Conservation (phyloP, 371 early-diverging fungal genomes). For the Amoeboaphelidium protococcarum region DNA sequence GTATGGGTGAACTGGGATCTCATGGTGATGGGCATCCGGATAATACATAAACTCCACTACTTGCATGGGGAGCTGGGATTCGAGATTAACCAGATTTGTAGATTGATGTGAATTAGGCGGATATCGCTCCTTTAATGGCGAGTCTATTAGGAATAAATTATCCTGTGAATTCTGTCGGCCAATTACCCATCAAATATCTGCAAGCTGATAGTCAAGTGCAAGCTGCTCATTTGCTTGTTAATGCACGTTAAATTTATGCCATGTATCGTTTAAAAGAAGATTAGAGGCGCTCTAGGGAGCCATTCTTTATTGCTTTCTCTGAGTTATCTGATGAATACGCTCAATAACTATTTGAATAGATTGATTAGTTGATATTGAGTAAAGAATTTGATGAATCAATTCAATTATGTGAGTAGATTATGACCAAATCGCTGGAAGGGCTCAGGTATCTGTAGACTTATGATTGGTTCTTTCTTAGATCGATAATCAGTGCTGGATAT, state of each 20-base stretch:
- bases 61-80: slow-evolving; percentile 81
- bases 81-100: slow-evolving; percentile 28
- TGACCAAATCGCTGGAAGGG: no score
- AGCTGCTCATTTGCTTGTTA: slow-evolving; percentile 40
- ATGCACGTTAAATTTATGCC: slow-evolving; percentile 53
- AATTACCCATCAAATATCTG: slow-evolving; percentile 47
- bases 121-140: slow-evolving; percentile 85
- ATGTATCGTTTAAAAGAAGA: slow-evolving; percentile 57
- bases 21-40: slow-evolving; percentile 91
- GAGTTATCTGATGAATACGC: no score
- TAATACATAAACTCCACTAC: slow-evolving; percentile 69
- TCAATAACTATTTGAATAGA: no score
- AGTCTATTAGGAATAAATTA: slow-evolving; percentile 51
- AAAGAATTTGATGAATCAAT: no score
- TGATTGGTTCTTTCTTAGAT: slow-evolving; percentile 72
- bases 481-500: slow-evolving; percentile 62
- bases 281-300: slow-evolving; percentile 35
- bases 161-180: slow-evolving; percentile 79
- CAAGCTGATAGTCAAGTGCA: slow-evolving; percentile 29
- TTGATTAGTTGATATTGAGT: slow-evolving; percentile 25
- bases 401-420: no score
- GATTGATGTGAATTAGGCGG: slow-evolving; percentile 69
- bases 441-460: slow-evolving; percentile 46
- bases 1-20: slow-evolving; percentile 63
- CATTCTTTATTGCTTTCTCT: slow-evolving; percentile 56